Conservation (phyloP, 768 basidiomycete genomes). For the Kwoniella sp. region DNA sequence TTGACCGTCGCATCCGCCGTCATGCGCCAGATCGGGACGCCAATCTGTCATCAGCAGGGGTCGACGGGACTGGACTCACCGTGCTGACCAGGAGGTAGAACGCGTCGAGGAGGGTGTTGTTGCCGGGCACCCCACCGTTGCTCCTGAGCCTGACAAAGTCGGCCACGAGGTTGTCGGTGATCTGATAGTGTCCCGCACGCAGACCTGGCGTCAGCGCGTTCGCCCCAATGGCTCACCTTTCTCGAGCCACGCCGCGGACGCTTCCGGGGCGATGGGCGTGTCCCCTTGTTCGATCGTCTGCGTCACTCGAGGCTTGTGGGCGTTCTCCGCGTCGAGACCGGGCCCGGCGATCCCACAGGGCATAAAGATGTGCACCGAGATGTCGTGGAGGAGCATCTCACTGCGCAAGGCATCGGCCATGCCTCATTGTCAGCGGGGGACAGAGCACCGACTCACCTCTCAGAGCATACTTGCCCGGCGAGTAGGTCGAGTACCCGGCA, state of each 20-base stretch:
- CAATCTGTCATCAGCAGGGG: slow-evolving; percentile 34
- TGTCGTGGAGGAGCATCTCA: slow-evolving; percentile 72
- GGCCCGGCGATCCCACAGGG: slow-evolving; percentile 76
- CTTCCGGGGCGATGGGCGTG: slow-evolving; percentile 61
- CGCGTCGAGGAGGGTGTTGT: slow-evolving; percentile 61
- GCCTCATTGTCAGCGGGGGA: slow-evolving; percentile 53
- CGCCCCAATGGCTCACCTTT: slow-evolving; percentile 54
- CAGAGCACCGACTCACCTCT: slow-evolving; percentile 58
- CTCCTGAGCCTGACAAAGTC: slow-evolving; percentile 65
- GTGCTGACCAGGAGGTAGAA: slow-evolving; percentile 53
- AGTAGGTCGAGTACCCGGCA: slow-evolving; percentile 72
- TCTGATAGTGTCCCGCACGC: slow-evolving; percentile 65
- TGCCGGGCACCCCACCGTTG: slow-evolving; percentile 61
- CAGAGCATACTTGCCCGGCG: slow-evolving; percentile 79
- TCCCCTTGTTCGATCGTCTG: slow-evolving; percentile 73
- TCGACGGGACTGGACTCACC: slow-evolving; percentile 47
- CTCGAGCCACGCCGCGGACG: slow-evolving; percentile 60
- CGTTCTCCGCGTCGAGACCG: slow-evolving; percentile 71
- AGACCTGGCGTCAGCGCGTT: slow-evolving; percentile 56
- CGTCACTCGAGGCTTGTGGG: slow-evolving; percentile 69
- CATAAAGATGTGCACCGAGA: slow-evolving; percentile 74
- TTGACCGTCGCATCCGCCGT: slow-evolving; percentile 35
- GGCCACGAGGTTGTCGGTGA: slow-evolving; percentile 67
- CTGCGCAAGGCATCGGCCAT: slow-evolving; percentile 77
- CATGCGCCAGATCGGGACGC: slow-evolving; percentile 47